Percentiles rank a stretch among this genome's conserved stretches.
Conservation (phyloP, 2,329 filamentous ascomycete species). For the Cladophialophora immunda region DNA sequence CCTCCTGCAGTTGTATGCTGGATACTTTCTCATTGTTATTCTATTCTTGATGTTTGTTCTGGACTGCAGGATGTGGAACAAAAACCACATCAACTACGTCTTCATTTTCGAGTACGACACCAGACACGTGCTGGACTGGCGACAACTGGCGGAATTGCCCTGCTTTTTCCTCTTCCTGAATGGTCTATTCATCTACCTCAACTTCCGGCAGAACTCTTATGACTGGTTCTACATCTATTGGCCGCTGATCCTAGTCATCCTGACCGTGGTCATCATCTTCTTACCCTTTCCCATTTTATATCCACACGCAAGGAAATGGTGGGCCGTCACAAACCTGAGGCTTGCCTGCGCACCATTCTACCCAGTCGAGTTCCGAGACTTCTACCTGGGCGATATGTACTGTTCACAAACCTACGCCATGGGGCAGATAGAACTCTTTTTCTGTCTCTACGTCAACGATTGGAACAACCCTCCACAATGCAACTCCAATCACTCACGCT, state of each 20-base stretch:
- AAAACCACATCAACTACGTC: conserved; percentile 89
- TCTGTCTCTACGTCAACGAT: conserved; percentile 83
- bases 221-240: conserved; percentile 82
- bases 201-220: conserved; percentile 76
- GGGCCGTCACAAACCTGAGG: conserved; percentile 89
- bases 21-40: conserved; percentile 85
- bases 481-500: conserved; percentile 83
- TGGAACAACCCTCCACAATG: conserved; percentile 80
- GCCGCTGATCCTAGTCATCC: conserved; percentile 78
- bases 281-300: conserved; percentile 79
- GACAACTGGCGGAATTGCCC: conserved; percentile 84
- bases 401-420: conserved; percentile 92
- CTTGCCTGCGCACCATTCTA: conserved; percentile 85
- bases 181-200: conserved; percentile 86
- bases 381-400: conserved; percentile 97
- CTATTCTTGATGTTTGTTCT: conserved; percentile 86
- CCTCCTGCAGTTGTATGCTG: conserved; percentile 85
- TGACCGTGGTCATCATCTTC: conserved; percentile 75
- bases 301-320: conserved; percentile 81
- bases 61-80: conserved; percentile 83
- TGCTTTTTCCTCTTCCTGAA: conserved; percentile 79
- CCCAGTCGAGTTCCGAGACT: conserved; percentile 95
- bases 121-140: conserved; percentile 86
- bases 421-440: conserved; percentile 90
- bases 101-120: conserved; percentile 98